Conservation (phyloP, 768 basidiomycete genomes). For the Tremella yokohamensis region DNA sequence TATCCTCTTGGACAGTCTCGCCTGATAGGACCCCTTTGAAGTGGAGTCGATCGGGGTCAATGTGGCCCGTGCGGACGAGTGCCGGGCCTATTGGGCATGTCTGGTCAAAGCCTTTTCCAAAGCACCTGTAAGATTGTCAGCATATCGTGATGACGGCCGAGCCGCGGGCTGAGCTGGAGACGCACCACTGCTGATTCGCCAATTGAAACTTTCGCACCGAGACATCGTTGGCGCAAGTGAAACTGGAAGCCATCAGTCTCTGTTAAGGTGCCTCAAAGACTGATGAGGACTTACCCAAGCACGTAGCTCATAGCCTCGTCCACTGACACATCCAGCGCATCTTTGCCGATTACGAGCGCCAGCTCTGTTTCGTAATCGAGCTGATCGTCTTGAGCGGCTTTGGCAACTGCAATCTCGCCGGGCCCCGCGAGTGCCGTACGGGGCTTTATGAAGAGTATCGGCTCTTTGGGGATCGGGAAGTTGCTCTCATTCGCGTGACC, state of each 20-base stretch:
- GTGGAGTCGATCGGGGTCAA: too few species aligned
- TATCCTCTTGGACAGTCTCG: too few species aligned
- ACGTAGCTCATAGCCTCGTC: slow-evolving; percentile 77
- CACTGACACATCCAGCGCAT: slow-evolving; percentile 71
- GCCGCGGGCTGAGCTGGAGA: slow-evolving; percentile 9
- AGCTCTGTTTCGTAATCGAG: slow-evolving; percentile 45
- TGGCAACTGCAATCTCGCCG: slow-evolving; percentile 15
- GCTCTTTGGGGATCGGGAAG: slow-evolving; percentile 22
- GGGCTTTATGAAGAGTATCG: slow-evolving; percentile 18
- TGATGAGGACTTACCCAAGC: too few species aligned
- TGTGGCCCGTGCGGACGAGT: too few species aligned
- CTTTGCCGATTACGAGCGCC: slow-evolving; percentile 69
- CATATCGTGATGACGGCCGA: slow-evolving; percentile 8
- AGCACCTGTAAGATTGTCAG: too few species aligned
- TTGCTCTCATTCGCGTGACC: slow-evolving; percentile 17
- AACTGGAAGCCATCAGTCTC: too few species aligned
- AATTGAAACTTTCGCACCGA: slow-evolving; percentile 25
- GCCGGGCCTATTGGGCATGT: too few species aligned
- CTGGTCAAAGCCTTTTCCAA: too few species aligned
- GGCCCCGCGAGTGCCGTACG: neutral
- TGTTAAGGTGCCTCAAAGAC: too few species aligned
- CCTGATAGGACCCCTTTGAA: too few species aligned
- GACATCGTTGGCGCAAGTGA: slow-evolving; percentile 23
- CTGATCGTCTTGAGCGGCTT: slow-evolving; percentile 19
- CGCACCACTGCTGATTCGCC: slow-evolving; percentile 26